Base-by-base conservation (phyloP, 345 rosid genomes). In the Citrus glauca region DNA sequence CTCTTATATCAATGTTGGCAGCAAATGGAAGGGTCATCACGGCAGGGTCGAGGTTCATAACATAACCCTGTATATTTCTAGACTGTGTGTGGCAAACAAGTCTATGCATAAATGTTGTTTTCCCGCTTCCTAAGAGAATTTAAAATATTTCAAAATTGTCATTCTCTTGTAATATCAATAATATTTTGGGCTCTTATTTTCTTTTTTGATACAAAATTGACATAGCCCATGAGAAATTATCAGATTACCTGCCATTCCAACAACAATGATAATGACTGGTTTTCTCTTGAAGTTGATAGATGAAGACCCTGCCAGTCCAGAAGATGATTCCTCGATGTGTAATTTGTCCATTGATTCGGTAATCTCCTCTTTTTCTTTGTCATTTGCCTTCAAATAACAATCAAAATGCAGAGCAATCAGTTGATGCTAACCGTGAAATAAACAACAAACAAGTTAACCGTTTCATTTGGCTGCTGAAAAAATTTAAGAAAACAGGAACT, bases 11-110 rank as follows among this genome's bases (percentile, higher is more conserved):
- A 78, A 93, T 91, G 76, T 93, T 93, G 38, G 93, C 94, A 76
- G 87, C 94, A 80, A 79, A 93, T 5, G 97, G 95, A 33, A 93
- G 94, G 62, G 91, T 85, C 94, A 91, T 84, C 60, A 93, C 92
- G 82, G 97, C 97, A 63, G 97, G 97, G 74, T 93, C 97, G 80
- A 93, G 91, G 74, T 93, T 93, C 83, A 93, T 79, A 35, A 93
- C 97, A 80, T 93, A 93, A 30, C 94, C 94, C 66, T 88, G 86
- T 6, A 85, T 81, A 19, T 89, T 88, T 22, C 92, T 76, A 66
- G 90, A 92, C 81, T 87, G 94, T 22, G 95, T 84, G 40, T 93
- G 93, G 81, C 86, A 90, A 57, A 93, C 90, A 84, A 93, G 78
- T 78, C 94, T 85, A 73, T 91, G 88, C 78, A 93, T 91, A 77